Evolutionary conservation across 2,329 filamentous ascomycete species (phyloP).

Genomic region (Tricladium varicosporioides): DNA sequence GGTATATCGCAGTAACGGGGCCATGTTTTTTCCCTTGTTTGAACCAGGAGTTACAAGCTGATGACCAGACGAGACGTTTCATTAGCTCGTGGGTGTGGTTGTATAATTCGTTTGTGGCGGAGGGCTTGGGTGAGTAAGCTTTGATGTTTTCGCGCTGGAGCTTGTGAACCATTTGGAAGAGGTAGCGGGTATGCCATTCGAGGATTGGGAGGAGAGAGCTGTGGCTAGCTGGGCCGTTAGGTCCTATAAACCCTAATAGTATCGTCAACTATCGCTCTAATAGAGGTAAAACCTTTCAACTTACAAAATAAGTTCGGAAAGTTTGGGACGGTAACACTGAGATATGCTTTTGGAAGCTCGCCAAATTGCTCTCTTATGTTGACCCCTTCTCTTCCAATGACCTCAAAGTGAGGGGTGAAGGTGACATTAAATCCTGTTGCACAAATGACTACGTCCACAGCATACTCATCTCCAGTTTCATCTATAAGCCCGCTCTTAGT

Average conservation of each 20-base stretch:
- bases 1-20: conserved; percentile 41
- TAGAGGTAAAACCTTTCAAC: conserved; percentile 22
- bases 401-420: conserved; percentile 26
- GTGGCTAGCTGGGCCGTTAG: conserved; percentile 29
- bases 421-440: conserved; percentile 36
- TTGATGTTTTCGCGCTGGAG: conserved; percentile 37
- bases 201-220: conserved; percentile 31
- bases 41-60: conserved; percentile 28
- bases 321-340: conserved; percentile 24
- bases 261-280: conserved; percentile 31
- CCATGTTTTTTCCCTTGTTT: conserved; percentile 23
- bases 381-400: conserved; percentile 20
- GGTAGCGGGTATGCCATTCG: conserved; percentile 36
- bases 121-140: conserved; percentile 43
- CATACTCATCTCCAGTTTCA: conserved; percentile 28
- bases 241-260: conserved; percentile 27
- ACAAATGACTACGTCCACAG: conserved; percentile 38
- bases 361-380: conserved; percentile 23
- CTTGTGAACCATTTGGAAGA: conserved; percentile 36
- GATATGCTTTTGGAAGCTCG: conserved; percentile 23
- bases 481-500: conserved; percentile 36
- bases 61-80: conserved; percentile 29
- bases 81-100: conserved; percentile 35
- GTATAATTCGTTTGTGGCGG: conserved; percentile 32
- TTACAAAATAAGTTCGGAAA: conserved; percentile 33